phyloP scores from a whole-genome alignment of 129 eudicot genomes.

The Silybum marianum region DNA sequence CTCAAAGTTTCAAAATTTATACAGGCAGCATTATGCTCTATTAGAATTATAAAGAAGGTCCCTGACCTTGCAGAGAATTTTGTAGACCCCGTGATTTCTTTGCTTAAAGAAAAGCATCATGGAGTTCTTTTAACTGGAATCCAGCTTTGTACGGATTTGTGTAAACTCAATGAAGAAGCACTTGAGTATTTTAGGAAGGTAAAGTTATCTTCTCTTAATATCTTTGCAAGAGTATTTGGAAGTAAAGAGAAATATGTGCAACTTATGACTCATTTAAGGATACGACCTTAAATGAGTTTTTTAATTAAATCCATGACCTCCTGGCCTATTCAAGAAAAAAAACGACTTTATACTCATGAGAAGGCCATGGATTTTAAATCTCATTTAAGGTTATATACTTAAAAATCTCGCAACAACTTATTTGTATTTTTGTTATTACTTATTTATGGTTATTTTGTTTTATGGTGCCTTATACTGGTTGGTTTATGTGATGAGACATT shows the following conservation, averaged over 20 bases:
- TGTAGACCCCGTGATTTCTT: slow-evolving; percentile 75
- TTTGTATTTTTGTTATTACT: neutral
- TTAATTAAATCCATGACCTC: too few relatives aligned
- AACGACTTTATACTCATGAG: too few relatives aligned
- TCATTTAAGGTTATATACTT: too few relatives aligned
- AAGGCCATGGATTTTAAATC: too few relatives aligned
- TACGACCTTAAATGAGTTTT: too few relatives aligned
- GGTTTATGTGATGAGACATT: neutral
- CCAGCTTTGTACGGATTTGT: slow-evolving; percentile 83
- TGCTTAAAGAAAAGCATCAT: slow-evolving; percentile 96
- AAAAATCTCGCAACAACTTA: neutral
- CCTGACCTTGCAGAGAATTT: slow-evolving; percentile 93
- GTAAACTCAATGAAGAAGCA: slow-evolving; percentile 78
- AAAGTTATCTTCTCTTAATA: slow-evolving; percentile 7
- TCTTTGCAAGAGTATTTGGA: neutral
- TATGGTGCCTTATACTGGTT: neutral
- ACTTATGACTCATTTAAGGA: neutral
- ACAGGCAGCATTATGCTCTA: slow-evolving; percentile 95
- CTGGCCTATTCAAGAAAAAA: too few relatives aligned
- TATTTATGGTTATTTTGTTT: neutral
- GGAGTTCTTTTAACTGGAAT: slow-evolving; percentile 87
- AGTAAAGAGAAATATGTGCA: neutral
- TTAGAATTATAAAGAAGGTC: slow-evolving; percentile 92
- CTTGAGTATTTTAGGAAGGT: slow-evolving; percentile 97
- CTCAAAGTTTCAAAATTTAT: slow-evolving; percentile 21